These are phyloP conservation scores for Sclerotinia minor DNA, from an alignment of 2,329 filamentous ascomycete genomes.

Conservation along the genomic window DNA sequence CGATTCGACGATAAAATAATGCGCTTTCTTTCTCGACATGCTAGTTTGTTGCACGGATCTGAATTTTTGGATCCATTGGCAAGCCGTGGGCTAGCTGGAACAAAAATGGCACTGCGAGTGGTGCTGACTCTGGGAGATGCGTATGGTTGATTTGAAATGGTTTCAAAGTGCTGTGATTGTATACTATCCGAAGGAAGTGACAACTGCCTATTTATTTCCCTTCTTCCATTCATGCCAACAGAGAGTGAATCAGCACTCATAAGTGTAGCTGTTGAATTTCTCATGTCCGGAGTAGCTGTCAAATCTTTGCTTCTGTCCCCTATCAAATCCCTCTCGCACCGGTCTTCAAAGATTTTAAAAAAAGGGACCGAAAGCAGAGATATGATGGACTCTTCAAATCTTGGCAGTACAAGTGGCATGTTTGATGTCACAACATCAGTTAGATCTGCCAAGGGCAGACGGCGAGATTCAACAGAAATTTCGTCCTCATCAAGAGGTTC, in stretches of 20 bases:
- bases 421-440: background rate
- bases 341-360: background rate
- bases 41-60: background rate
- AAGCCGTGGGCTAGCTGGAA: background rate
- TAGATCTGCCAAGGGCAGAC: background rate
- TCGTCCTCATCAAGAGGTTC: too few species aligned
- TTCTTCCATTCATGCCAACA: background rate
- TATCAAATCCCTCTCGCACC: background rate
- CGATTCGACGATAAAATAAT: constrained; percentile 28
- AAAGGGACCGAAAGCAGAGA: background rate
- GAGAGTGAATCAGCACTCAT: background rate
- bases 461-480: background rate
- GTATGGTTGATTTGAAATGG: background rate
- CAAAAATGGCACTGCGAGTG: background rate
- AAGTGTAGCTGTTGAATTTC: background rate
- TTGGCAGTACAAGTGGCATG: background rate
- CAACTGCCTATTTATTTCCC: background rate
- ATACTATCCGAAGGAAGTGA: background rate
- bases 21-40: constrained; percentile 15
- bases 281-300: background rate
- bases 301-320: background rate
- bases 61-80: background rate
- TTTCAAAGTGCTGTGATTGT: background rate
- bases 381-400: background rate
- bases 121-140: background rate